phyloP scores from a whole-genome alignment of 2,329 filamentous ascomycete genomes.

The Orbilia blumenaviensis region DNA sequence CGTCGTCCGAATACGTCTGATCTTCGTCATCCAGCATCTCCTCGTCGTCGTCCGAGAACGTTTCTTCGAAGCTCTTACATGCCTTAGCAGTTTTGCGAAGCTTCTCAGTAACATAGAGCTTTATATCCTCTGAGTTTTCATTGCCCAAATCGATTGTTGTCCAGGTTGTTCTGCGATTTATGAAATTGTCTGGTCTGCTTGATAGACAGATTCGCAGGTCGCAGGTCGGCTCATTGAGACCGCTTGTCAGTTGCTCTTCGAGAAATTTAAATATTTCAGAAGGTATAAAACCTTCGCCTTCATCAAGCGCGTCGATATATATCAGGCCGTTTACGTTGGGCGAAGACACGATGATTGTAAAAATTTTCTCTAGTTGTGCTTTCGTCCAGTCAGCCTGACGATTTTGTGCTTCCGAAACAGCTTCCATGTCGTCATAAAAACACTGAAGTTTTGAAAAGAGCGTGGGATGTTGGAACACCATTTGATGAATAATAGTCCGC shows the following conservation, averaged over 20 bases:
- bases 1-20: no score
- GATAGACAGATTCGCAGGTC: neutral
- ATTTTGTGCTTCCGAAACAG: neutral
- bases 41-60: no score
- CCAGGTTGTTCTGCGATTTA: neutral
- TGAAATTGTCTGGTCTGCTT: neutral
- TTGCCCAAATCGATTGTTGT: neutral
- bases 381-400: neutral
- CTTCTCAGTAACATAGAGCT: neutral
- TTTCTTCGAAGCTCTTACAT: no score
- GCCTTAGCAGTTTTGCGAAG: neutral
- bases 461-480: neutral
- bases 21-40: no score
- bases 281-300: neutral
- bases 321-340: neutral
- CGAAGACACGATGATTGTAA: neutral
- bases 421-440: neutral
- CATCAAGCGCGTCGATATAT: neutral
- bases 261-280: neutral
- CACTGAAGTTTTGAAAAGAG: neutral
- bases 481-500: conserved; percentile 45
- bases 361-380: neutral
- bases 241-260: neutral
- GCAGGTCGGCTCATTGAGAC: neutral
- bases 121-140: neutral